Conservation (phyloP, 1,284 basidiomycete genomes). For the Apiotrichum akiyoshidainum region DNA sequence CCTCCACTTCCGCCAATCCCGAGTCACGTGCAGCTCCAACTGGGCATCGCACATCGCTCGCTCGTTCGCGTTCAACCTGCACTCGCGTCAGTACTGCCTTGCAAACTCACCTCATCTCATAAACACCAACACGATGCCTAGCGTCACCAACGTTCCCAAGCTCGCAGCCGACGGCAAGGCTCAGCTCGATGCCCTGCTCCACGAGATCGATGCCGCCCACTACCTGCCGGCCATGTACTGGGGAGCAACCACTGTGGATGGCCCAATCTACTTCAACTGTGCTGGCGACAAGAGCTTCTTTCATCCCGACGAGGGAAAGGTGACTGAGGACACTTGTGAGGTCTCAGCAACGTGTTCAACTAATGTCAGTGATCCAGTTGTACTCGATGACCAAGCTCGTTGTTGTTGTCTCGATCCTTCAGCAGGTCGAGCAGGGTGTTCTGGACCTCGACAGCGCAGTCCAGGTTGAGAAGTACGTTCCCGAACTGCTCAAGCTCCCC, state of each 20-base stretch:
- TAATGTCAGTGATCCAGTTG: slow-evolving; percentile 24
- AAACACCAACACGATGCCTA: not conserved
- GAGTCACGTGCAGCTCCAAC: too few relatives aligned
- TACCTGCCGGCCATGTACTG: slow-evolving; percentile 30
- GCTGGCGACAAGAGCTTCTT: slow-evolving; percentile 33
- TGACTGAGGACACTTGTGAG: slow-evolving; percentile 39
- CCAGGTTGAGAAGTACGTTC: slow-evolving; percentile 28
- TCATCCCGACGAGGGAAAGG: slow-evolving; percentile 25
- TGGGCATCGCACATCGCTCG: too few relatives aligned
- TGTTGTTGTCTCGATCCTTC: slow-evolving; percentile 33
- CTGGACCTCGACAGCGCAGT: slow-evolving; percentile 32
- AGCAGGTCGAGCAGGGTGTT: slow-evolving; percentile 35
- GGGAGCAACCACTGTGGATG: slow-evolving; percentile 31
- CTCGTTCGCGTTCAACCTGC: too few relatives aligned
- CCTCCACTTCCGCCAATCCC: too few relatives aligned
- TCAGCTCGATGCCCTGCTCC: slow-evolving; percentile 23
- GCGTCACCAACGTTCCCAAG: slow-evolving; percentile 1
- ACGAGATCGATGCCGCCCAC: slow-evolving; percentile 14
- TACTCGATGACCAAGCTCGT: slow-evolving; percentile 42
- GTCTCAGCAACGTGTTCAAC: not conserved
- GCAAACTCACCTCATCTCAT: too few relatives aligned
- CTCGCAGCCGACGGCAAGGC: slow-evolving; percentile 17
- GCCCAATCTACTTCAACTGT: slow-evolving; percentile 31
- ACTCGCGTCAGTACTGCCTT: too few relatives aligned
- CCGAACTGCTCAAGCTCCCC: slow-evolving; percentile 32